A percentile compares a stretch with the other conserved stretches of the same genome.
Evolutionary conservation across 345 rosid genomes (phyloP).

Genomic region (Camelina hispida): DNA sequence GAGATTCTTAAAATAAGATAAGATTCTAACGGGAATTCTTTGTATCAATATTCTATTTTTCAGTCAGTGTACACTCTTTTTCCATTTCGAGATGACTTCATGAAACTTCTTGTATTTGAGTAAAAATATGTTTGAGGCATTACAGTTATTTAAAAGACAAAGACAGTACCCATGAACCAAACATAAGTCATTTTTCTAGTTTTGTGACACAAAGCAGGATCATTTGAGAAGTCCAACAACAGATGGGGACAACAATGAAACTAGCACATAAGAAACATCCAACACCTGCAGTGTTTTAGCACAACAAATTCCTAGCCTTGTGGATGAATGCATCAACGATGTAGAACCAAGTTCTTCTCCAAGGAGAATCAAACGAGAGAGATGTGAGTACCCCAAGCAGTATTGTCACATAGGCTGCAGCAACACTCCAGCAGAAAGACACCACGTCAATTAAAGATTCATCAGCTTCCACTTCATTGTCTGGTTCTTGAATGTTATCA

Average conservation of each 20-base stretch:
- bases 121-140: background rate
- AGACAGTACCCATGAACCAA: background rate
- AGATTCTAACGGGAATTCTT: background rate
- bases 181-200: background rate
- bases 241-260: background rate
- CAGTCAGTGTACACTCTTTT: background rate
- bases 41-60: background rate
- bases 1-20: constrained; percentile 60
- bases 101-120: background rate
- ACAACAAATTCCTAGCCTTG: background rate
- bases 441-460: background rate
- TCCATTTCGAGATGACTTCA: constrained; percentile 1
- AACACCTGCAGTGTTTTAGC: background rate
- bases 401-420: constrained; percentile 11
- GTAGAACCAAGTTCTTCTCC: constrained; percentile 18
- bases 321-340: background rate
- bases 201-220: background rate
- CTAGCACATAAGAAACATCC: background rate
- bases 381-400: constrained; percentile 9
- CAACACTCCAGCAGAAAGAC: constrained; percentile 21
- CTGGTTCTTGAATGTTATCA: background rate
- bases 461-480: background rate
- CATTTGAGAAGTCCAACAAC: background rate
- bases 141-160: constrained; percentile 11
- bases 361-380: constrained; percentile 36